Base-by-base conservation (phyloP, 257 asterid genomes). In the Nyctanthes arbortristis region DNA sequence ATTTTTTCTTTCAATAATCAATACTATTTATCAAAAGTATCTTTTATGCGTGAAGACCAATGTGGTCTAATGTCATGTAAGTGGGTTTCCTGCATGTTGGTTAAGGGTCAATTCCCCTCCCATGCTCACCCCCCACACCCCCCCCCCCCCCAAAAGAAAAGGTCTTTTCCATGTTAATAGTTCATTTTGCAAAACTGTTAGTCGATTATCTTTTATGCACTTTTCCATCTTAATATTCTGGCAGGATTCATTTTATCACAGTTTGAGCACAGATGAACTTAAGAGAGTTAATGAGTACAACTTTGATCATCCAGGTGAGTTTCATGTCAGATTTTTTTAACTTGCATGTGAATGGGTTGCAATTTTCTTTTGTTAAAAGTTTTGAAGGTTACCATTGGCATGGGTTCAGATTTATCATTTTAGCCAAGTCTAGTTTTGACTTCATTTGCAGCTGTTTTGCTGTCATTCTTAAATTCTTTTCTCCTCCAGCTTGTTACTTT, bases 281-380 rank as follows among this genome's bases (percentile, higher is more conserved):
- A 78, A 84, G 78, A 89, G 83, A 83, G 94, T 92, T 78, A 86
- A 94, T 43, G 99, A 92, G 71, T 94, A 92, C 95, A 94, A 94
- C 79, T 94, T 94, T 85, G 99, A 94, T 78, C 99, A 94, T 81
- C 99, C 99, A 70, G 99, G 99, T 89, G 73, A 78, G 91, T 80
- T 55, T 64, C 65, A 60, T 69, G 11, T 28, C 33, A 22, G 5
- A 22, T 45, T 14, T 37, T n/a, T 16, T 18, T 35, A 20, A 61
- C 10, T 25, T 36, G 33, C 32, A 35, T 10, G 20, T 49, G 57
- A 49, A 20, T 49, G 20, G 28, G 57, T 20, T 49, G 8, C 29
- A 7, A n/a, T 49, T 18, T 49, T 20, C 14, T 20, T 18, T 49
- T 49, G 3, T n/a, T n/a, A n/a, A 0, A 22, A 49, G 27, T 22